phyloP scores from a whole-genome alignment of 2,329 filamentous ascomycete species.

The Piedraia hortae region DNA sequence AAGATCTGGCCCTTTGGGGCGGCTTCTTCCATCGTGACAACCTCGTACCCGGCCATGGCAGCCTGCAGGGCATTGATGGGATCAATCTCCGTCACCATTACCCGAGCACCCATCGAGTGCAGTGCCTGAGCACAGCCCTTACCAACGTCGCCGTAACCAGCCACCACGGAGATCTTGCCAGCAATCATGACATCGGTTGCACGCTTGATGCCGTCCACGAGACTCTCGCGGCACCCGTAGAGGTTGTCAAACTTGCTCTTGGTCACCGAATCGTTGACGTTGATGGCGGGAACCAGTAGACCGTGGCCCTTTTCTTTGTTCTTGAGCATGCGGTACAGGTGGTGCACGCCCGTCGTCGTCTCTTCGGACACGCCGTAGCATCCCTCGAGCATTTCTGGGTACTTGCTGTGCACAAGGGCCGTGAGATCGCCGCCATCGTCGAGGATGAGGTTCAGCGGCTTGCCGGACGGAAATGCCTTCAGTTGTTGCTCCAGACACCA shows the following conservation, averaged over 20 bases:
- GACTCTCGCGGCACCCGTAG: slow-evolving; percentile 95
- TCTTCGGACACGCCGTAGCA: slow-evolving; percentile 98
- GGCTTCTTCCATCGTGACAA: slow-evolving; percentile 94
- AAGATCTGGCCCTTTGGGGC: slow-evolving; percentile 80
- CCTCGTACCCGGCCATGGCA: slow-evolving; percentile 88
- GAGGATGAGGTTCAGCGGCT: slow-evolving; percentile 95
- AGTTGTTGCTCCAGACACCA: slow-evolving; percentile 99
- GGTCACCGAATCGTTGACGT: slow-evolving; percentile 98
- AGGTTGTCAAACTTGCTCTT: slow-evolving; percentile 99
- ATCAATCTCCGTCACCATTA: slow-evolving; percentile 89
- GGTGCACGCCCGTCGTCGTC: slow-evolving; percentile 98
- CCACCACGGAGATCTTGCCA: slow-evolving; percentile 92
- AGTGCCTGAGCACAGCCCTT: slow-evolving; percentile 96
- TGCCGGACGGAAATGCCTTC: slow-evolving; percentile 79
- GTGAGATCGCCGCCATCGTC: slow-evolving; percentile 96
- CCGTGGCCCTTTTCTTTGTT: slow-evolving; percentile 37
- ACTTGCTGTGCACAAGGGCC: slow-evolving; percentile 87
- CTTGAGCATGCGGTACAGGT: slow-evolving; percentile 92
- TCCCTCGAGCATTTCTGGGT: slow-evolving; percentile 91
- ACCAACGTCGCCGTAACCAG: slow-evolving; percentile 95
- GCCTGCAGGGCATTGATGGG: slow-evolving; percentile 99
- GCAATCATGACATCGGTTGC: slow-evolving; percentile 99
- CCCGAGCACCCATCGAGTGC: slow-evolving; percentile 87
- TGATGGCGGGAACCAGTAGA: slow-evolving; percentile 84
- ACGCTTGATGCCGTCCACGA: slow-evolving; percentile 98